Conservation (phyloP, 139 green algal species). For the Chlorella sp. region DNA sequence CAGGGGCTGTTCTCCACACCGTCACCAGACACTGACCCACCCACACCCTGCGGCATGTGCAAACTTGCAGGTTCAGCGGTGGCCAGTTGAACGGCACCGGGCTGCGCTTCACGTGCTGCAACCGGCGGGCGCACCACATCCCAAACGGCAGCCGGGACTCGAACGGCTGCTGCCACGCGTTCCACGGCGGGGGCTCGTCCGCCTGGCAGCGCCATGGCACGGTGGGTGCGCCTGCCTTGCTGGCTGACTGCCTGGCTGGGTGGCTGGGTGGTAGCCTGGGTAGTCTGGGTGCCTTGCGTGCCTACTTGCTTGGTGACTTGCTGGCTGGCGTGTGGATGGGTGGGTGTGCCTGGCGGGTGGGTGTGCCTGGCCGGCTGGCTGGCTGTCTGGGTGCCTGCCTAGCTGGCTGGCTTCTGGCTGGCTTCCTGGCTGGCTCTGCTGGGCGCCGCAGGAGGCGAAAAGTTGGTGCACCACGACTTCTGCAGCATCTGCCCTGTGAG, state of each 20-base stretch:
- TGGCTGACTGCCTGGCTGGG: background rate
- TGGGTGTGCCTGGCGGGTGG: too few species aligned
- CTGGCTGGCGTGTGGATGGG: too few species aligned
- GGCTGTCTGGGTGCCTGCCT: too few species aligned
- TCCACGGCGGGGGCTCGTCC: background rate
- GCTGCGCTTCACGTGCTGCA: constrained; percentile 39
- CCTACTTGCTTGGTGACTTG: too few species aligned
- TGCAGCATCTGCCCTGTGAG: too few species aligned
- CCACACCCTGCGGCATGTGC: background rate
- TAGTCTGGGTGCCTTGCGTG: background rate
- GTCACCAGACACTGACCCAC: background rate
- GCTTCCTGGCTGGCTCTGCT: too few species aligned
- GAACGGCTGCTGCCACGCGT: constrained; percentile 24
- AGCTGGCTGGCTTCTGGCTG: too few species aligned
- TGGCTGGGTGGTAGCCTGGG: background rate
- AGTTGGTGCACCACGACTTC: too few species aligned
- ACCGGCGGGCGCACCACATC: constrained; percentile 30
- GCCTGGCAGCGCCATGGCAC: constrained; percentile 17
- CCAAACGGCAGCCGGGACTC: constrained; percentile 2
- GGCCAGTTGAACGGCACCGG: constrained; percentile 31
- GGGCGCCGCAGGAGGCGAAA: too few species aligned
- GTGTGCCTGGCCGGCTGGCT: too few species aligned
- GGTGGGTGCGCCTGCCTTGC: background rate
- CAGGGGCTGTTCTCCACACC: background rate
- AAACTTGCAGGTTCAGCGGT: background rate